Percentiles rank a stretch among this genome's conserved stretches.
Evolutionary conservation across 164 flowering plant species (phyloP).

Genomic region (Dillenia suffruticosa): DNA sequence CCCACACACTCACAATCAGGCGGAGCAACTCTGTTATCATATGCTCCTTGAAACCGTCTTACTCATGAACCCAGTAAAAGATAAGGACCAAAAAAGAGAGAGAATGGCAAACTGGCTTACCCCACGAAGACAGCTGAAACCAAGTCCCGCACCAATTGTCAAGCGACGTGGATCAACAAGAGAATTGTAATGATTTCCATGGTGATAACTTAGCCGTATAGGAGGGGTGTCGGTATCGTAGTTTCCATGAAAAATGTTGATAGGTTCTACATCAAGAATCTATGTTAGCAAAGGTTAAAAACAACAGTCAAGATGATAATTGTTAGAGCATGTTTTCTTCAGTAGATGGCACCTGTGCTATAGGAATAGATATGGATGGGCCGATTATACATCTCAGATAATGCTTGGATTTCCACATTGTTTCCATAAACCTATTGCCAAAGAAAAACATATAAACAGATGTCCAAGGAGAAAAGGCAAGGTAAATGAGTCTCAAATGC

Average conservation of each 20-base stretch:
- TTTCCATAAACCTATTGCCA: conserved; percentile 88
- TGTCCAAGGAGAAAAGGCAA: neutral
- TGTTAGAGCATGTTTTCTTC: neutral
- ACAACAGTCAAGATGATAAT: neutral
- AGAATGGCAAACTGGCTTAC: conserved; percentile 31
- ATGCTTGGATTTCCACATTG: conserved; percentile 93
- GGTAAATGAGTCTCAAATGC: neutral
- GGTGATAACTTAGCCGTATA: conserved; percentile 84
- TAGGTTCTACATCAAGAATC: conserved; percentile 67
- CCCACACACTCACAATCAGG: too few relatives aligned
- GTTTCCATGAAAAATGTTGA: conserved; percentile 92
- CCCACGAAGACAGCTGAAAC: conserved; percentile 89
- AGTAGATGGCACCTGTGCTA: conserved; percentile 62
- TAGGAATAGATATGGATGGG: conserved; percentile 96
- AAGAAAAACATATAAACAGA: neutral
- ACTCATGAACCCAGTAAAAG: neutral
- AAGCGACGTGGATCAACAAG: conserved; percentile 93
- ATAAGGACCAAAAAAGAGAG: neutral
- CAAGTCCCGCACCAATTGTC: conserved; percentile 95
- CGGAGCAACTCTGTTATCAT: too few relatives aligned
- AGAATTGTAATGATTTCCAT: conserved; percentile 97
- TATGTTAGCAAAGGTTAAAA: conserved; percentile 1
- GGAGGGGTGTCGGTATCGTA: conserved; percentile 89
- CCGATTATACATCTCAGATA: conserved; percentile 93
- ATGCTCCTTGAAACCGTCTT: too few relatives aligned